Evolutionary conservation across 1,284 basidiomycete species (phyloP), one percentile per base, ranked within the genome.

Genomic region (Clitocybe nebularis): DNA sequence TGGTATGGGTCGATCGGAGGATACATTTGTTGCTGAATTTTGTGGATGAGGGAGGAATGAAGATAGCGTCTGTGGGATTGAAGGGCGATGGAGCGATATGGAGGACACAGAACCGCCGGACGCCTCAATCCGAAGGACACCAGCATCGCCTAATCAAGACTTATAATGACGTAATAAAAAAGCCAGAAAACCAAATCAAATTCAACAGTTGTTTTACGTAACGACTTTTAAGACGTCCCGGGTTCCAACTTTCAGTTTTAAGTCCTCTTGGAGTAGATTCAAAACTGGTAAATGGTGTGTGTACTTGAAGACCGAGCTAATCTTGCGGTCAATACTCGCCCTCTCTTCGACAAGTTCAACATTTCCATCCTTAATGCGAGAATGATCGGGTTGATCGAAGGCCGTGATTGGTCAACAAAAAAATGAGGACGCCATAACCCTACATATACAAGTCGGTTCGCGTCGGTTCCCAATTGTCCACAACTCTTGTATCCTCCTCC

Each of bases 1-100:
- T 84, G 69, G 57, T 77, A 89, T 0, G 88, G 83, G 48, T 81
- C 61, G 44, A 75, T 75, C 3, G 68, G 60, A 9, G 80, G 73
- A 63, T 86, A 87, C 71, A 82, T 74, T 50, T 38, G 56, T 25
- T 20, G 42, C 32, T 29, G 32, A 26, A 23, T 14, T 34, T 8
- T 5, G 34, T 39, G 13, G 32, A 47, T 8, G 25, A 25, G 35
- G 21, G 29, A 26, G 21, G 4, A 30, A 41, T 36, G 28, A 43
- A 43, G 30, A 26, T 24, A 50, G 22, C 11, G 8, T 32, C 14
- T 32, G 29, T 32, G 29, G 29, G 29, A 32, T 13, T 14, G 29
- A n/a, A n/a, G n/a, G n/a, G n/a, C n/a, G n/a, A n/a, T n/a, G n/a
- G n/a, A n/a, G n/a, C n/a, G 22, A 25, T 26, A 25, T 14, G 23